phyloP scores from a whole-genome alignment of 495 filamentous ascomycete species.

The Parathielavia appendiculata region DNA sequence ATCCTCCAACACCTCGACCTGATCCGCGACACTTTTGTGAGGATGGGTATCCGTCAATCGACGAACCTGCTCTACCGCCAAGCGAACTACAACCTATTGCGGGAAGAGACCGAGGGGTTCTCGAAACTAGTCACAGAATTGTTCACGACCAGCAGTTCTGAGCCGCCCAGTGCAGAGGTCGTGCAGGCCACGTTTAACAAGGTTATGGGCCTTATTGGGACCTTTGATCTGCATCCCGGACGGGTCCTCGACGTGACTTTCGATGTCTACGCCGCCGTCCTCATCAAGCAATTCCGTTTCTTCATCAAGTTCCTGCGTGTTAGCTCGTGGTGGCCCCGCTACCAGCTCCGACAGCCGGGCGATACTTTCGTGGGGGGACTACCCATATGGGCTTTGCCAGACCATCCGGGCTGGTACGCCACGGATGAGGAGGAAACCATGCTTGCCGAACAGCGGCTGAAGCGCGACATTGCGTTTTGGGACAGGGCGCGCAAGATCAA shows the following conservation, averaged over 20 bases:
- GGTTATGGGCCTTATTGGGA: conserved; percentile 66
- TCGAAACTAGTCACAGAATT: conserved; percentile 60
- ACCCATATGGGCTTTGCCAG: conserved; percentile 76
- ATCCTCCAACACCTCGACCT: conserved; percentile 69
- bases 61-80: conserved; percentile 92
- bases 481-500: conserved; percentile 66
- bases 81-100: conserved; percentile 89
- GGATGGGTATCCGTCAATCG: conserved; percentile 76
- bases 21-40: conserved; percentile 77
- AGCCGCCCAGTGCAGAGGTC: conserved; percentile 41
- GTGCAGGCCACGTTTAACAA: conserved; percentile 48
- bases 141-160: conserved; percentile 53
- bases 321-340: conserved; percentile 96
- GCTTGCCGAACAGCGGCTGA: conserved; percentile 45
- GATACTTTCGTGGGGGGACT: conserved; percentile 50
- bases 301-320: conserved; percentile 84
- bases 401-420: conserved; percentile 50
- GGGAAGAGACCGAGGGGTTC: conserved; percentile 95
- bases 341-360: conserved; percentile 34
- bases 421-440: conserved; percentile 61
- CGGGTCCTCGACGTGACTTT: conserved; percentile 84
- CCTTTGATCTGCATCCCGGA: conserved; percentile 62
- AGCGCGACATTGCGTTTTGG: conserved; percentile 78
- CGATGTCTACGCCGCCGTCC: conserved; percentile 42
- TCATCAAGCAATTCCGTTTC: conserved; percentile 62